Conservation (phyloP, 1,284 basidiomycete genomes). For the Gomphus bonarii region DNA sequence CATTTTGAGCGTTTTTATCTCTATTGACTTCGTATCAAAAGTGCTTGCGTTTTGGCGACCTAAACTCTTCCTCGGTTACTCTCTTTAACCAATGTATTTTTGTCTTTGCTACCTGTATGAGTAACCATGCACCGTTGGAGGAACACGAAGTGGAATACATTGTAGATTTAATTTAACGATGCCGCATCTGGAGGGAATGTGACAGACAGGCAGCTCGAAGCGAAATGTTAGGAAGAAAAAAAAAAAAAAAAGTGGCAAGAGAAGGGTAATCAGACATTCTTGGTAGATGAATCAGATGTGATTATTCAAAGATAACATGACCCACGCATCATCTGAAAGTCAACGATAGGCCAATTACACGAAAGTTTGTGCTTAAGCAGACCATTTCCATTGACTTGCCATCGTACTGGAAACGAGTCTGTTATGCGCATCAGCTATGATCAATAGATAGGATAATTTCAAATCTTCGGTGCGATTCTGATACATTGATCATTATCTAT, state of each 20-base stretch:
- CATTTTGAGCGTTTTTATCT: neutral
- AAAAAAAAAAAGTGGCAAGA: neutral
- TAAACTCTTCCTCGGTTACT: neutral
- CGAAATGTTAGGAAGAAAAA: neutral
- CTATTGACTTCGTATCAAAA: neutral
- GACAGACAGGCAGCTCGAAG: neutral
- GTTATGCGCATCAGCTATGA: neutral
- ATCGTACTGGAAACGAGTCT: constrained; percentile 72
- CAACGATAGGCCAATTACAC: neutral
- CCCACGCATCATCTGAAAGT: constrained; percentile 17
- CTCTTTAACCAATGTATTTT: neutral
- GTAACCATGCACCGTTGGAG: neutral
- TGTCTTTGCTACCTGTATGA: neutral
- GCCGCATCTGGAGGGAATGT: neutral
- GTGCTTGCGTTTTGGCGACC: neutral
- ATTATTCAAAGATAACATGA: neutral
- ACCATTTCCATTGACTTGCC: constrained; percentile 29
- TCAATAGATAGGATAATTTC: neutral
- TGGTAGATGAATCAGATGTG: neutral
- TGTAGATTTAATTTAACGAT: neutral
- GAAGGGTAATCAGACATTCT: neutral
- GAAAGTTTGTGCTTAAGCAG: neutral
- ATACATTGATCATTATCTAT: constrained; percentile 75
- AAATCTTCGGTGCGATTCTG: constrained; percentile 53
- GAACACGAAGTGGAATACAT: neutral